phyloP scores from a whole-genome alignment of 176 grass and related monocot genomes.

The Aegilops speltoides region DNA sequence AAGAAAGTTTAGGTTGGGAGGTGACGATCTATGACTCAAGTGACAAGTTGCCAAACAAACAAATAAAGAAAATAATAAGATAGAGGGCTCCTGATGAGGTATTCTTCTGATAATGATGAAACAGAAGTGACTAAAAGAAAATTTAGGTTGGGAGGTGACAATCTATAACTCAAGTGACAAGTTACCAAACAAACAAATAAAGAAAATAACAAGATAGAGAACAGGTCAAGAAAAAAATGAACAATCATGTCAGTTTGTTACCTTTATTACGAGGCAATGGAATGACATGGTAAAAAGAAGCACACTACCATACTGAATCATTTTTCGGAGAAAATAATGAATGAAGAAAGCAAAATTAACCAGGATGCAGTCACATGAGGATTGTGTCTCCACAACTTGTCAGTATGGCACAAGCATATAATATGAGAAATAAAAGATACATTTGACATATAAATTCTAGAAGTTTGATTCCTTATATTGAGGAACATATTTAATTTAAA shows the following conservation, averaged over 20 bases:
- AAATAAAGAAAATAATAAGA: neutral
- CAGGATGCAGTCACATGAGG: neutral
- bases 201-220: neutral
- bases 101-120: no score
- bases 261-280: neutral
- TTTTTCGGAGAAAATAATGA: neutral
- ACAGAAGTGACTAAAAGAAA: no score
- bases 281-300: neutral
- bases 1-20: neutral
- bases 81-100: no score
- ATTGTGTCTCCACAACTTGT: neutral
- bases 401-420: neutral
- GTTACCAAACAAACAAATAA: neutral
- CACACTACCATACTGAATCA: neutral
- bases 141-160: constrained; percentile 7
- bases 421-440: neutral
- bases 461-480: neutral
- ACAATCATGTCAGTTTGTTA: neutral
- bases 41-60: neutral
- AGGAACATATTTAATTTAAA: neutral
- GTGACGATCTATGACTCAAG: neutral
- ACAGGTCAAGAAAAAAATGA: neutral
- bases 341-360: neutral
- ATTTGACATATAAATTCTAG: neutral
- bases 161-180: neutral